These are phyloP conservation scores for Heterobasidion occidentale DNA, from an alignment of 1,284 basidiomycete genomes.

Conservation along the genomic window DNA sequence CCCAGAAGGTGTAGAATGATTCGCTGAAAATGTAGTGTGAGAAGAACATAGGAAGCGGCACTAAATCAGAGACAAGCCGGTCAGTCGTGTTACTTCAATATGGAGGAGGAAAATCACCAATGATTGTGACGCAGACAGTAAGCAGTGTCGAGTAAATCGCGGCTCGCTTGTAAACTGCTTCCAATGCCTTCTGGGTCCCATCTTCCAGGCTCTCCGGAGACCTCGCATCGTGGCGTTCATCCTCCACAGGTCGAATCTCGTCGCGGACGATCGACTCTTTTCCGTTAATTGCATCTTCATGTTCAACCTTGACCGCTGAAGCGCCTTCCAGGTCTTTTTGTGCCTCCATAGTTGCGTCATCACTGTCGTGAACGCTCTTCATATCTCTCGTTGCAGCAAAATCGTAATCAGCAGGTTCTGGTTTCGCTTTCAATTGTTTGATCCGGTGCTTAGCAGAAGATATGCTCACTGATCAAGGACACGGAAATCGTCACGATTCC, in stretches of 20 bases:
- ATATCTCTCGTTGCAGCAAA: slow-evolving; percentile 38
- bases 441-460: not conserved
- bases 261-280: no score
- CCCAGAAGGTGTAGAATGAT: slow-evolving; percentile 44
- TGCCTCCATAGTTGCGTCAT: slow-evolving; percentile 22
- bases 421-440: not conserved
- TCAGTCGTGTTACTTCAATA: not conserved
- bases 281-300: no score
- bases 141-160: slow-evolving; percentile 31
- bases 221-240: slow-evolving; percentile 1
- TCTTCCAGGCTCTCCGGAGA: slow-evolving; percentile 1
- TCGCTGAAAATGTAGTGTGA: slow-evolving; percentile 41
- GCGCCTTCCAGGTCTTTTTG: not conserved
- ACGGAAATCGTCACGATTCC: slow-evolving; percentile 33
- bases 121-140: slow-evolving; percentile 30
- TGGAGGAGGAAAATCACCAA: slow-evolving; percentile 22
- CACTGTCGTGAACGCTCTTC: slow-evolving; percentile 17
- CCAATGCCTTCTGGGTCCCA: no score
- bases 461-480: slow-evolving; percentile 30
- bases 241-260: no score
- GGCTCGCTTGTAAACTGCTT: slow-evolving; percentile 27
- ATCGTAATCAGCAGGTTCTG: slow-evolving; percentile 39
- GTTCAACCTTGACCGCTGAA: not conserved
- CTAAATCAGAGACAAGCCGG: slow-evolving; percentile 14
- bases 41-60: slow-evolving; percentile 47